phyloP scores from a whole-genome alignment of 2,329 filamentous ascomycete genomes.

The Arachnomyces sp. region DNA sequence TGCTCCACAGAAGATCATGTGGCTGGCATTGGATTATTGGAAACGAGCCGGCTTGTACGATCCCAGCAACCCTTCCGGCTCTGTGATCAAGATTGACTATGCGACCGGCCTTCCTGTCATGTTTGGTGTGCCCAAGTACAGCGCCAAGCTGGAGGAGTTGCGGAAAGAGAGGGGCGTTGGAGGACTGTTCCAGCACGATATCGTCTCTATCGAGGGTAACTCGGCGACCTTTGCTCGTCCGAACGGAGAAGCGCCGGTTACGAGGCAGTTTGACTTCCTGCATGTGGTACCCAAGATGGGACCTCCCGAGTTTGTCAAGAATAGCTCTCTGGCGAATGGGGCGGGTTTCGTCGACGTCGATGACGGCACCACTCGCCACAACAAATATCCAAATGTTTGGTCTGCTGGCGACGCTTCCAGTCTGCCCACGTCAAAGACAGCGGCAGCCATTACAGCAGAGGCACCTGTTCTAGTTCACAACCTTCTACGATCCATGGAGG shows the following conservation, averaged over 20 bases:
- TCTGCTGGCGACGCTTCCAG: slow-evolving; percentile 54
- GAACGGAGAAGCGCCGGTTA: slow-evolving; percentile 39
- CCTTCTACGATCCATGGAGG: slow-evolving; percentile 39
- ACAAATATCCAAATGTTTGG: slow-evolving; percentile 51
- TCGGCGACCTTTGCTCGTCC: slow-evolving; percentile 44
- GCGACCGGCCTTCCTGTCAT: slow-evolving; percentile 50
- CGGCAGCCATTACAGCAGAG: slow-evolving; percentile 47
- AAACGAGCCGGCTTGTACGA: slow-evolving; percentile 47
- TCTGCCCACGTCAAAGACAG: slow-evolving; percentile 52
- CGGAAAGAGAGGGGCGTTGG: slow-evolving; percentile 50
- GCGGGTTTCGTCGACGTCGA: slow-evolving; percentile 54
- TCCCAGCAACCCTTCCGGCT: slow-evolving; percentile 29
- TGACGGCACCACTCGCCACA: slow-evolving; percentile 46
- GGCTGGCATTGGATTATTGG: slow-evolving; percentile 56
- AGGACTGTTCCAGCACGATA: slow-evolving; percentile 52
- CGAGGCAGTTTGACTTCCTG: slow-evolving; percentile 46
- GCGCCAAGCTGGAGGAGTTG: slow-evolving; percentile 46
- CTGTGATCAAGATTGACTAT: slow-evolving; percentile 47
- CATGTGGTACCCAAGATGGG: slow-evolving; percentile 56
- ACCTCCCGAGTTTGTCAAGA: slow-evolving; percentile 47
- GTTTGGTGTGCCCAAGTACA: slow-evolving; percentile 57
- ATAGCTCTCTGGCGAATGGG: slow-evolving; percentile 48
- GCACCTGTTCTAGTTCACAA: slow-evolving; percentile 47
- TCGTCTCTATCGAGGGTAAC: slow-evolving; percentile 47
- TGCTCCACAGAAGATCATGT: slow-evolving; percentile 56